These are phyloP conservation scores for Biscogniauxia marginata DNA, from an alignment of 2,329 filamentous ascomycete genomes.

Conservation along the genomic window DNA sequence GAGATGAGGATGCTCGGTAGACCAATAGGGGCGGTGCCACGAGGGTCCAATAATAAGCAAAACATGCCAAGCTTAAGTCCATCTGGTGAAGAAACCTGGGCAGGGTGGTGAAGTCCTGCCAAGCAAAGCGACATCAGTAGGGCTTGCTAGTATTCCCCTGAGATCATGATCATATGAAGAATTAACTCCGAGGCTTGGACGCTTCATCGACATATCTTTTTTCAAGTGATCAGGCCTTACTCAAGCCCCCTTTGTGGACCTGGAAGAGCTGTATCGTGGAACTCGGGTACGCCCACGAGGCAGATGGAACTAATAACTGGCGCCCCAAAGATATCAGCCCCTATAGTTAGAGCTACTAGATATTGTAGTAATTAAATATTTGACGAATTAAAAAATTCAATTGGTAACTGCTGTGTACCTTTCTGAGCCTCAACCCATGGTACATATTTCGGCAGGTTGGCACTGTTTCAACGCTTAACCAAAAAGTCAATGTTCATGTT, in stretches of 20 bases:
- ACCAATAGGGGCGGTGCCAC: not conserved
- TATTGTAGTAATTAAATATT: too few relatives aligned
- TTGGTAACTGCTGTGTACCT: too few relatives aligned
- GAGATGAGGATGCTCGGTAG: not conserved
- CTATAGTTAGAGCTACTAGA: not conserved
- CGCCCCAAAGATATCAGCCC: not conserved
- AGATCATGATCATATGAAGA: not conserved
- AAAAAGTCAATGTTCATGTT: not conserved
- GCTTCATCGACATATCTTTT: not conserved
- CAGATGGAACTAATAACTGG: not conserved
- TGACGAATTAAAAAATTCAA: too few relatives aligned
- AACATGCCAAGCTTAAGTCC: constrained; percentile 19
- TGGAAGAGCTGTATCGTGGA: not conserved
- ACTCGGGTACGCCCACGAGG: not conserved
- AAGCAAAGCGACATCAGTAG: not conserved
- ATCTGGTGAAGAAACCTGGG: not conserved
- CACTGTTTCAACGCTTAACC: not conserved
- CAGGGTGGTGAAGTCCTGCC: not conserved
- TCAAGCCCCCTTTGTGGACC: not conserved
- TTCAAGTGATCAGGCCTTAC: not conserved
- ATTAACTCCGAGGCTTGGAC: not conserved
- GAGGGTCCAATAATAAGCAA: constrained; percentile 14
- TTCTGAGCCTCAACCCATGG: not conserved
- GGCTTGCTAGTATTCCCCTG: not conserved
- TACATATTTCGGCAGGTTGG: not conserved